phyloP scores from a whole-genome alignment of 805 yeast genomes.

The Metschnikowia baotianmanensis region DNA sequence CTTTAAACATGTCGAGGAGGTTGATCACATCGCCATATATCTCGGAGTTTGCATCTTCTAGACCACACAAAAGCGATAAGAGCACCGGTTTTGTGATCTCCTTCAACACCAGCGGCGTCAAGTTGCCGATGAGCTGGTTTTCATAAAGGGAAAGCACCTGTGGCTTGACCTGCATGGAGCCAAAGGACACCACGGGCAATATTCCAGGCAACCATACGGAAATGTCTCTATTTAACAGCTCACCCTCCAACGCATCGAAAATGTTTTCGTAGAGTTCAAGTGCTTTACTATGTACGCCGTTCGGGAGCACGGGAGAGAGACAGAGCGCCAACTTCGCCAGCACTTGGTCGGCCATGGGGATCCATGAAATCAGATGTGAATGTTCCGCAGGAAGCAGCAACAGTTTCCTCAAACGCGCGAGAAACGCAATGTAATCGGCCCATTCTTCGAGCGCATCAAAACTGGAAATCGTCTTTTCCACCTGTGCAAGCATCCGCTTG shows the following conservation, averaged over 20 bases:
- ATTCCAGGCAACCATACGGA: constrained; percentile 88
- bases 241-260: constrained; percentile 60
- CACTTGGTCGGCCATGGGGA: constrained; percentile 67
- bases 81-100: constrained; percentile 66
- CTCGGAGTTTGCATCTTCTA: constrained; percentile 91
- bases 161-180: constrained; percentile 85
- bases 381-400: constrained; percentile 37
- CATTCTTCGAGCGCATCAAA: constrained; percentile 90
- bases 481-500: constrained; percentile 61
- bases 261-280: constrained; percentile 71
- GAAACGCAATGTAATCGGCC: constrained; percentile 95
- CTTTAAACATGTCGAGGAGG: constrained; percentile 59
- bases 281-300: constrained; percentile 93
- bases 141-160: constrained; percentile 63
- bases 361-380: constrained; percentile 37
- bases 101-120: constrained; percentile 38
- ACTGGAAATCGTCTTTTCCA: constrained; percentile 68
- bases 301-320: constrained; percentile 76
- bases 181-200: constrained; percentile 84
- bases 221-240: constrained; percentile 53
- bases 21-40: constrained; percentile 60
- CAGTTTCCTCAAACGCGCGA: constrained; percentile 75
- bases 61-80: constrained; percentile 75
- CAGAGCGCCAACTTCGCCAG: constrained; percentile 76
- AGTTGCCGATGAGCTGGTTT: constrained; percentile 46